phyloP scores from a whole-genome alignment of 768 basidiomycete species.

The Mycena chlorophos region DNA sequence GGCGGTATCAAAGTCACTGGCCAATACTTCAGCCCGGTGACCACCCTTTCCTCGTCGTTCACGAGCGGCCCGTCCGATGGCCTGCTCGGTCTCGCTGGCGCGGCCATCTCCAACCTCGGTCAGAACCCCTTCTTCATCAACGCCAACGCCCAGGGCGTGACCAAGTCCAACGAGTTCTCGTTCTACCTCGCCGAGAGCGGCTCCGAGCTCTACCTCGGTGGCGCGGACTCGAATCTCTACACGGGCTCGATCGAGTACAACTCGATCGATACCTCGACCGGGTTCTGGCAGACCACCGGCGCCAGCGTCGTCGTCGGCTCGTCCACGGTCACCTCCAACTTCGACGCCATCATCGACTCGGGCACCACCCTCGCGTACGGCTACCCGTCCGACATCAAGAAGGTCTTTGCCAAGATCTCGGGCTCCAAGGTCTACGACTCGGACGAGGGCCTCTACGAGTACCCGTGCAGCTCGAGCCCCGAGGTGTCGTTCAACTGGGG shows the following conservation, averaged over 20 bases:
- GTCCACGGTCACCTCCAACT: slow-evolving; percentile 2
- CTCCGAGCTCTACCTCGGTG: slow-evolving; percentile 55
- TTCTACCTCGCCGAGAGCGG: slow-evolving; percentile 42
- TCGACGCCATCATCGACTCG: slow-evolving; percentile 35
- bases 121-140: slow-evolving; percentile 42
- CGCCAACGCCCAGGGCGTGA: slow-evolving; percentile 34
- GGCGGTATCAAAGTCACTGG: slow-evolving; percentile 17
- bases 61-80: slow-evolving; percentile 8
- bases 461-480: slow-evolving; percentile 28
- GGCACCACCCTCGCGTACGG: slow-evolving; percentile 40
- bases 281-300: slow-evolving; percentile 28
- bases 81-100: slow-evolving; percentile 38
- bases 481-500: slow-evolving; percentile 39
- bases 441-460: background rate
- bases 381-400: slow-evolving; percentile 2
- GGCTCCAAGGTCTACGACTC: slow-evolving; percentile 10
- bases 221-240: slow-evolving; percentile 44
- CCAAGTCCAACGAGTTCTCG: slow-evolving; percentile 39
- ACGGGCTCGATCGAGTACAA: slow-evolving; percentile 41
- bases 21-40: slow-evolving; percentile 35
- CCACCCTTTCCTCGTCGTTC: slow-evolving; percentile 30
- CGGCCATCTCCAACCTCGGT: slow-evolving; percentile 30
- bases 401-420: slow-evolving; percentile 7
- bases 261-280: slow-evolving; percentile 20
- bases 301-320: slow-evolving; percentile 17